A percentile compares a stretch with the other conserved stretches of the same genome.
Conservation (phyloP, 345 rosid species). For the Rhodomyrtus tomentosa region DNA sequence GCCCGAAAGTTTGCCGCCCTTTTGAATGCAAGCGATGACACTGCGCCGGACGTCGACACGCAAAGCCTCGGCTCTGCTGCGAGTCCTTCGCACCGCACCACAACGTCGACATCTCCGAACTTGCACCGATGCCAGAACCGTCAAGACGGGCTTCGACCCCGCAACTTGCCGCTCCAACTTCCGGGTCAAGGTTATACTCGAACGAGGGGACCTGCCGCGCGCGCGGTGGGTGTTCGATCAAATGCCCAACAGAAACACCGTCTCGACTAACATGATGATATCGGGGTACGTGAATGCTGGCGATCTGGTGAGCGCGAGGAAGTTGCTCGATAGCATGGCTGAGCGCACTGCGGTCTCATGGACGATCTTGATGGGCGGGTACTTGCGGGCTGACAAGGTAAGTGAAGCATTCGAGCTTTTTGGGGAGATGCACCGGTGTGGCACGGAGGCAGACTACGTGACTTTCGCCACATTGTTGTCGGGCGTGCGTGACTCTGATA, state of each 20-base stretch:
- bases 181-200: constrained; percentile 15
- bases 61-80: neutral
- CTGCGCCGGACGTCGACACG: neutral
- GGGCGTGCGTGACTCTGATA: constrained; percentile 28
- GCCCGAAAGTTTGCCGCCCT: neutral
- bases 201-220: constrained; percentile 23
- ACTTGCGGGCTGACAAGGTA: constrained; percentile 25
- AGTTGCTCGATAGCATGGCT: constrained; percentile 38
- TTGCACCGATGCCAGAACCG: constrained; percentile 47
- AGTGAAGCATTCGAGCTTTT: constrained; percentile 51
- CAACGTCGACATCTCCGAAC: neutral
- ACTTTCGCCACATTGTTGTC: constrained; percentile 64
- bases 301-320: constrained; percentile 36
- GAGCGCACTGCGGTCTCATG: constrained; percentile 59
- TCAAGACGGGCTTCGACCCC: constrained; percentile 74
- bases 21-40: neutral
- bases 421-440: constrained; percentile 33
- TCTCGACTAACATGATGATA: constrained; percentile 54
- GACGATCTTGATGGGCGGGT: constrained; percentile 84
- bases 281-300: constrained; percentile 52
- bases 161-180: constrained; percentile 53
- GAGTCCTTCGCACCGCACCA: neutral
- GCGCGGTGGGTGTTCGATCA: constrained; percentile 73
- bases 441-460: constrained; percentile 45
- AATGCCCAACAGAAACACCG: constrained; percentile 61